Evolutionary conservation across 2,329 filamentous ascomycete species (phyloP), one percentile per base, ranked within the genome.

Genomic region (Metarhizium brunneum): DNA sequence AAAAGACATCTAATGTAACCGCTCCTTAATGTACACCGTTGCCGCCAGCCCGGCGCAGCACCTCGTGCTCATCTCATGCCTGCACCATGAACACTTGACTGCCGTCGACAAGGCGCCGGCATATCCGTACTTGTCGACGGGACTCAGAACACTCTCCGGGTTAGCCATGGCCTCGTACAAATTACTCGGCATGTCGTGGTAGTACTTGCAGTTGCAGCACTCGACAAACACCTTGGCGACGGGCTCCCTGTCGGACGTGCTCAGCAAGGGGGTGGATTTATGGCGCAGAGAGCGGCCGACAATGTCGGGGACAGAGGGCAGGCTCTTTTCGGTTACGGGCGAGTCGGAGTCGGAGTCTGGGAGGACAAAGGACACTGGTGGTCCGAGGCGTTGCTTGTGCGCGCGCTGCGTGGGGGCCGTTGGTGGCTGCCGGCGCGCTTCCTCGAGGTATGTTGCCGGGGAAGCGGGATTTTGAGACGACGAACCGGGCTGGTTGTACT

Each of bases 21-120:
- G 80, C 67, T 88, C 84, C 63, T 81, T 81, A 62, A 89, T 71
- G 58, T 85, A 81, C 4, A 90, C 80, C 48, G 85, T 76, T 1
- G 86, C 82, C 11, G 83, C 81, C 70, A 86, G 86, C 7, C 85
- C 86, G 11, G 84, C 78, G 66, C 86, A 90, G 69, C 86, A 90
- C 56, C 71, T 73, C 14, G 79, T 85, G 60, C 76, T 84, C 85
- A 90, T 88, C 52, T 80, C 79, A 70, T 90, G 86, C 47, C 75
- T 74, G 66, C 86, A 90, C 86, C 86, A 89, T 8, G 85, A 85
- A 65, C 86, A 89, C 60, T 79, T 81, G 30, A 87, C 81, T 64
- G 78, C 81, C 60, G 83, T 84, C 8, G 77, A 82, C 48, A 85
- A 76, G 6, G 78, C 71, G 1, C 81, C 81, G 47, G 76, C 76